phyloP scores from a whole-genome alignment of 345 rosid genomes.

The Cardamine resedifolia region DNA sequence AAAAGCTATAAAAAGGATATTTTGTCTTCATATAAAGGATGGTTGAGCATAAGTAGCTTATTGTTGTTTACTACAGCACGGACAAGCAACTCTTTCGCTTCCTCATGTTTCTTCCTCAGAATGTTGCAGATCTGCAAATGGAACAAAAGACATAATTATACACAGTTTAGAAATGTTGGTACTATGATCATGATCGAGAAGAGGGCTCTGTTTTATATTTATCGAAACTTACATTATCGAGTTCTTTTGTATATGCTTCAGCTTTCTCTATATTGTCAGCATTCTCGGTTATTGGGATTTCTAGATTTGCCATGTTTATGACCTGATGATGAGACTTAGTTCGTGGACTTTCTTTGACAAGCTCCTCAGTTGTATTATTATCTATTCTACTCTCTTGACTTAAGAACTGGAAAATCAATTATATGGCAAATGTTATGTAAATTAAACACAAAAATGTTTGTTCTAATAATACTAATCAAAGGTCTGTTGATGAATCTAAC shows the following conservation, averaged over 20 bases:
- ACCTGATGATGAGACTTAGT: constrained; percentile 37
- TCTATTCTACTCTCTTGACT: constrained; percentile 35
- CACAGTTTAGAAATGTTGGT: background rate
- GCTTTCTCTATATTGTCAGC: constrained; percentile 64
- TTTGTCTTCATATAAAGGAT: constrained; percentile 67
- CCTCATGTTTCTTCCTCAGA: constrained; percentile 82
- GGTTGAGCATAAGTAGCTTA: constrained; percentile 78
- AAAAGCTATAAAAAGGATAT: constrained; percentile 61
- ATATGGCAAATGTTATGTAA: constrained; percentile 7
- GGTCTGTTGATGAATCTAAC: constrained; percentile 33
- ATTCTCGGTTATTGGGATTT: constrained; percentile 45
- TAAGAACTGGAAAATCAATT: constrained; percentile 42
- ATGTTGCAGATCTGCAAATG: constrained; percentile 66
- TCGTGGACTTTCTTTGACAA: constrained; percentile 32
- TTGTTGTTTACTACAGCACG: constrained; percentile 81
- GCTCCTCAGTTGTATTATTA: constrained; percentile 29
- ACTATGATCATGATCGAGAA: background rate
- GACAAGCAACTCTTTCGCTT: constrained; percentile 81
- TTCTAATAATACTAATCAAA: background rate
- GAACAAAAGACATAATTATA: background rate
- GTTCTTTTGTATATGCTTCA: constrained; percentile 76
- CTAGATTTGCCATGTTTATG: constrained; percentile 44
- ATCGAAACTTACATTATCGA: constrained; percentile 55
- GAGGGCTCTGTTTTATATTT: background rate
- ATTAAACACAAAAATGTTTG: constrained; percentile 2